Percentiles rank a stretch among this genome's conserved stretches.
Conservation (phyloP, 2,329 filamentous ascomycete genomes). For the Chaetomium olivaceum region DNA sequence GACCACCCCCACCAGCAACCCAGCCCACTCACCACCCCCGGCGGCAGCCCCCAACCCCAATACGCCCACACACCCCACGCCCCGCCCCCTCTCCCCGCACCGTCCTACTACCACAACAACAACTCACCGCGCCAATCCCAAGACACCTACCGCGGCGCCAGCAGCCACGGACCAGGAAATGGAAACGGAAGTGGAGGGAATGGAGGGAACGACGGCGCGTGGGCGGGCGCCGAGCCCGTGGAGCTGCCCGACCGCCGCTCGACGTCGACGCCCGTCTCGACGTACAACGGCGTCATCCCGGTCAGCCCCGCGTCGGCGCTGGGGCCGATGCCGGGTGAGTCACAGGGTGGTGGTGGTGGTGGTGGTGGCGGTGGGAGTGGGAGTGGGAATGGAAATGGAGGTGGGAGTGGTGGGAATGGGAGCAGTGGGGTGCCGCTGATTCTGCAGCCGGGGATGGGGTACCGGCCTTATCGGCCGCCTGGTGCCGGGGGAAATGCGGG, state of each 20-base stretch:
- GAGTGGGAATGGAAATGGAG: too few relatives aligned
- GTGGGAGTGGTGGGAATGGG: background rate
- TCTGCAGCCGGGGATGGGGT: constrained; percentile 26
- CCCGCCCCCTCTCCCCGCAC: background rate
- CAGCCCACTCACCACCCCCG: constrained; percentile 9
- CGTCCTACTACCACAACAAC: constrained; percentile 14
- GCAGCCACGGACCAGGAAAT: background rate
- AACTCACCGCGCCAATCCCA: background rate
- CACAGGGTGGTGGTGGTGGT: background rate
- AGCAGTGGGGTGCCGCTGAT: constrained; percentile 17
- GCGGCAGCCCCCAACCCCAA: constrained; percentile 6
- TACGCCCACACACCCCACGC: constrained; percentile 11
- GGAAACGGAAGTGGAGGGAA: too few relatives aligned
- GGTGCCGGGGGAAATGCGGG: background rate
- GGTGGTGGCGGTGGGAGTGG: background rate
- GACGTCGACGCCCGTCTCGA: constrained; percentile 19
- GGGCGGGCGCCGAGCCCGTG: background rate
- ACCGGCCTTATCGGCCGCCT: constrained; percentile 20
- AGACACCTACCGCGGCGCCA: background rate
- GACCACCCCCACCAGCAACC: constrained; percentile 1
- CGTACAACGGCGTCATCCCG: constrained; percentile 17
- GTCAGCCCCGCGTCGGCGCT: constrained; percentile 21
- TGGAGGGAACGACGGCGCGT: background rate
- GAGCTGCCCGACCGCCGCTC: constrained; percentile 8
- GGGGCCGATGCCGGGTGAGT: constrained; percentile 15